Evolutionary conservation across 2,329 filamentous ascomycete genomes (phyloP).

Genomic region (Alternaria longipes): DNA sequence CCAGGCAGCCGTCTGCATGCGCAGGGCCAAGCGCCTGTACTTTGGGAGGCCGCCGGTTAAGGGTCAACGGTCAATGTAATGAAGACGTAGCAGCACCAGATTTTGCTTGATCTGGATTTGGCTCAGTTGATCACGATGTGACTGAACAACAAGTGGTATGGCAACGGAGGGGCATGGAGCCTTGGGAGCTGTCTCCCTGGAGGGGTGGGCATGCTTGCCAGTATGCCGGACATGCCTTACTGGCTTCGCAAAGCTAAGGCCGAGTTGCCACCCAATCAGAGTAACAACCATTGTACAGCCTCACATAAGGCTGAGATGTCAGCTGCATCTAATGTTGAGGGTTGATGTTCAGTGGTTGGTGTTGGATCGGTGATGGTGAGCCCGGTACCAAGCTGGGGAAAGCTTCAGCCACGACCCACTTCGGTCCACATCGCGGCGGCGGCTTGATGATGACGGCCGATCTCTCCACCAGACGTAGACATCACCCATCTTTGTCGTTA

Average conservation of each 20-base stretch:
- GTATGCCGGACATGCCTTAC: conserved; percentile 16
- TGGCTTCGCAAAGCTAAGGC: conserved; percentile 10
- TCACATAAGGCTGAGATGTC: conserved; percentile 26
- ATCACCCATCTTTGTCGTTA: not conserved
- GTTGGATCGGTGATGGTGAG: not conserved
- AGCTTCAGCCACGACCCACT: conserved; percentile 26
- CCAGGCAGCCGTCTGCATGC: conserved; percentile 24
- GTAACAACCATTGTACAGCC: conserved; percentile 19
- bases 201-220: conserved; percentile 1
- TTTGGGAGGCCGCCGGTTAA: conserved; percentile 4
- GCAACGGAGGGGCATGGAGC: conserved; percentile 19
- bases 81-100: not conserved
- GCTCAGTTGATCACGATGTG: not conserved
- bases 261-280: conserved; percentile 12
- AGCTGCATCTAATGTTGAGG: conserved; percentile 17
- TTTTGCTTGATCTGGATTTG: not conserved
- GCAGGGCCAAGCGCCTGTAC: conserved; percentile 9
- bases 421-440: conserved; percentile 12
- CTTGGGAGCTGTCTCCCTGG: conserved; percentile 12
- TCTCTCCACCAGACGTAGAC: conserved; percentile 9
- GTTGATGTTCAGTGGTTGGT: conserved; percentile 26
- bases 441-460: conserved; percentile 13
- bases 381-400: conserved; percentile 7
- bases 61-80: not conserved
- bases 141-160: conserved; percentile 14